Percentiles rank a stretch among this genome's conserved stretches.
Evolutionary conservation across 2,329 filamentous ascomycete genomes (phyloP).

Genomic region (Fusarium sp.): DNA sequence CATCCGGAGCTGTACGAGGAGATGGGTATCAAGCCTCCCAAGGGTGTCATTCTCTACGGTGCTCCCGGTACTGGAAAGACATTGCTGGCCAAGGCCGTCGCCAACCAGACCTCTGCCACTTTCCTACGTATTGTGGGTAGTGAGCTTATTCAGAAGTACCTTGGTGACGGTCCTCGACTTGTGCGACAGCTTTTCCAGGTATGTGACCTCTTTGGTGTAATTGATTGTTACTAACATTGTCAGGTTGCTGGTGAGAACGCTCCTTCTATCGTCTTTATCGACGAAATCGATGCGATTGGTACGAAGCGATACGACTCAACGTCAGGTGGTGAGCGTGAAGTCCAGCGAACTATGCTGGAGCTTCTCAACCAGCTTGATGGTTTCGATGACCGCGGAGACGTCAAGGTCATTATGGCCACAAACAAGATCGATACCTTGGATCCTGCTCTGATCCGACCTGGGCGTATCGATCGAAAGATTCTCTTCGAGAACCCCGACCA

Average conservation of each 20-base stretch:
- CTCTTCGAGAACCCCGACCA: conserved; percentile 75
- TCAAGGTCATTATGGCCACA: conserved; percentile 99
- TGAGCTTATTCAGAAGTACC: conserved; percentile 98
- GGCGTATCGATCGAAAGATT: conserved; percentile 98
- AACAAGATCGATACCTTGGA: conserved; percentile 99
- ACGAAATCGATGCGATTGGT: conserved; percentile 98
- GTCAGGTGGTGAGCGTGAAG: conserved; percentile 94
- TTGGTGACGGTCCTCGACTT: conserved; percentile 92
- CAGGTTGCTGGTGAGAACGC: conserved; percentile 94
- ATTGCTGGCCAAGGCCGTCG: conserved; percentile 93
- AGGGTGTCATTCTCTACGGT: conserved; percentile 98
- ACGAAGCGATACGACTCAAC: conserved; percentile 99
- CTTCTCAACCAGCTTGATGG: conserved; percentile 98
- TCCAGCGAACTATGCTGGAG: conserved; percentile 98
- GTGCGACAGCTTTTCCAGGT: conserved; percentile 95
- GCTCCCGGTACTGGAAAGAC: conserved; percentile 98
- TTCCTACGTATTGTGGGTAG: conserved; percentile 97
- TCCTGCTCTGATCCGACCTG: conserved; percentile 93
- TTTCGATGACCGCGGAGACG: conserved; percentile 97
- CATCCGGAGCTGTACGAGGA: conserved; percentile 99
- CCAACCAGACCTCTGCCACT: conserved; percentile 98
- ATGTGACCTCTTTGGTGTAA: conserved; percentile 35
- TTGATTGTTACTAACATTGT: conserved; percentile 25
- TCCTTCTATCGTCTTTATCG: conserved; percentile 97
- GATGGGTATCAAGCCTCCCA: conserved; percentile 99